Conservation (phyloP, 129 eudicot genomes). For the Arctium lappa region DNA sequence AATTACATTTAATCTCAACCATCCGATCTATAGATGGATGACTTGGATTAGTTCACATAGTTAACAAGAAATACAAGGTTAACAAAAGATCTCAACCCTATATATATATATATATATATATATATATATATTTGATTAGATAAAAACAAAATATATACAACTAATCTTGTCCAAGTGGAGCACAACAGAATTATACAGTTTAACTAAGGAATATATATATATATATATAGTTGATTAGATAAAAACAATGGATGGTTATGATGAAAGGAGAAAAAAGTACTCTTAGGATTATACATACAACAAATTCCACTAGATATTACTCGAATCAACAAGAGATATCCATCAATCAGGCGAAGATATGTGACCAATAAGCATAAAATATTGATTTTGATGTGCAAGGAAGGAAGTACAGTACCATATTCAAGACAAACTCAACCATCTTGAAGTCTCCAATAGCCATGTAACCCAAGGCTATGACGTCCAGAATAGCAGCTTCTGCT, state of each 20-base stretch:
- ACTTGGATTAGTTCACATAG: too few relatives aligned
- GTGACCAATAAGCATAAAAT: not conserved
- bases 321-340: not conserved
- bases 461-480: conserved; percentile 78
- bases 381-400: not conserved
- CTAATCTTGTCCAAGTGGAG: conserved; percentile 56
- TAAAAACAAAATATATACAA: too few relatives aligned
- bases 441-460: conserved; percentile 61
- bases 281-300: not conserved
- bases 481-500: conserved; percentile 80
- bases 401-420: conserved; percentile 41
- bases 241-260: not conserved
- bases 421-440: conserved; percentile 50
- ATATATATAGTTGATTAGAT: not conserved
- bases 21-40: too few relatives aligned
- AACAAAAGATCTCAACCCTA: too few relatives aligned
- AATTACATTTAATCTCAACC: too few relatives aligned
- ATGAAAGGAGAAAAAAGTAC: not conserved
- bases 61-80: too few relatives aligned
- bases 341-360: not conserved
- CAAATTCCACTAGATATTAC: not conserved
- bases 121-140: too few relatives aligned
- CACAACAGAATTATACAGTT: conserved; percentile 6
- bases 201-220: not conserved
- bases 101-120: too few relatives aligned